Conservation (phyloP, 192 early-diverging fungal genomes). For the Jimgerdemannia flammicorona region DNA sequence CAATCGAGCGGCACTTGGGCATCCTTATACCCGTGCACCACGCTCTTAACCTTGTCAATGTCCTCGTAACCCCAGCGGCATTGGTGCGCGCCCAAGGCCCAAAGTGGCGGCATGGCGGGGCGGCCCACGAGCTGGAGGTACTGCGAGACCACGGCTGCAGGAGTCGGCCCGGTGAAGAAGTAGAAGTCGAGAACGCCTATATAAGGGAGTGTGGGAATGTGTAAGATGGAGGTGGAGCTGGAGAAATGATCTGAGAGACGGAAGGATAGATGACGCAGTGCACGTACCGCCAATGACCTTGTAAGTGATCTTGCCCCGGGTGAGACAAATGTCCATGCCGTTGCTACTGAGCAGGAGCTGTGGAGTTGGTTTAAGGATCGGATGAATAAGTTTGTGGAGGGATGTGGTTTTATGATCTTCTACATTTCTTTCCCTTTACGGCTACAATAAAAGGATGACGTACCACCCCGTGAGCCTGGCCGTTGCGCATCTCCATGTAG, state of each 20-base stretch:
- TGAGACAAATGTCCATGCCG: slow-evolving; percentile 53
- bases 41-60: slow-evolving; percentile 40
- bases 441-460: not conserved
- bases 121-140: slow-evolving; percentile 58
- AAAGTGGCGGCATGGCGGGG: slow-evolving; percentile 37
- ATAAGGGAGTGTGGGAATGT: too few species aligned
- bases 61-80: slow-evolving; percentile 58
- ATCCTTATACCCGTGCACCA: slow-evolving; percentile 47
- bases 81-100: slow-evolving; percentile 63
- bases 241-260: too few species aligned
- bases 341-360: slow-evolving; percentile 57
- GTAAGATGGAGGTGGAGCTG: too few species aligned
- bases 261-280: too few species aligned
- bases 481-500: slow-evolving; percentile 57
- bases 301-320: slow-evolving; percentile 43
- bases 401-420: too few species aligned
- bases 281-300: slow-evolving; percentile 56
- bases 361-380: not conserved
- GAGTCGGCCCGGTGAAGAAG: slow-evolving; percentile 42
- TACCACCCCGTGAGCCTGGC: slow-evolving; percentile 16
- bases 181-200: slow-evolving; percentile 55
- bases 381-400: too few species aligned
- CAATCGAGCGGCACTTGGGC: slow-evolving; percentile 56
- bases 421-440: not conserved
- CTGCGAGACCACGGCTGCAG: slow-evolving; percentile 41